Evolutionary conservation across 1,284 basidiomycete species (phyloP).

Genomic region (Uromyces viciae-fabae): DNA sequence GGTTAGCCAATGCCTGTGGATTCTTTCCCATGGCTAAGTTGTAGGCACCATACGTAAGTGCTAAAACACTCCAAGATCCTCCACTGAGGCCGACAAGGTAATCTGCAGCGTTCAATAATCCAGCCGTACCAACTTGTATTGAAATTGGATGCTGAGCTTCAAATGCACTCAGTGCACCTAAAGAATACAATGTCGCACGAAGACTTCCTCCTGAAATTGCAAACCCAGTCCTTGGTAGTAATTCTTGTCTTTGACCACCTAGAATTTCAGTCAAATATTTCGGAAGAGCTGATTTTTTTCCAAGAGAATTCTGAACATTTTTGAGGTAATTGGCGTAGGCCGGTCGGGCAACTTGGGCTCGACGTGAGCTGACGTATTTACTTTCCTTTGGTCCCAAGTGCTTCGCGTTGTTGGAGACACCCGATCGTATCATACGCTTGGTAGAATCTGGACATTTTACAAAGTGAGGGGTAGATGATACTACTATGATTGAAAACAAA

Average conservation of each 20-base stretch:
- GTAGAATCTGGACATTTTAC: neutral
- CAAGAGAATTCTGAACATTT: slow-evolving; percentile 10
- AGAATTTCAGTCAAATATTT: slow-evolving; percentile 12
- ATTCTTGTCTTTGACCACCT: neutral
- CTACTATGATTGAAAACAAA: slow-evolving; percentile 10
- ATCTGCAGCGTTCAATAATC: slow-evolving; percentile 62
- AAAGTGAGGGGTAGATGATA: slow-evolving; percentile 5
- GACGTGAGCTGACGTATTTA: slow-evolving; percentile 5
- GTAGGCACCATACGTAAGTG: slow-evolving; percentile 5
- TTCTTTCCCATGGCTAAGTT: neutral
- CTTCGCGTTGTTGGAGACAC: neutral
- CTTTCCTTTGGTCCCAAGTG: slow-evolving; percentile 13
- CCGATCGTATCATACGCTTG: slow-evolving; percentile 1
- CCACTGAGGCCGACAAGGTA: slow-evolving; percentile 32
- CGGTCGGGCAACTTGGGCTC: slow-evolving; percentile 1
- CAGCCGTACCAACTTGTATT: slow-evolving; percentile 63
- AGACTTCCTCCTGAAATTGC: slow-evolving; percentile 55
- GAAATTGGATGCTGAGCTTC: slow-evolving; percentile 64
- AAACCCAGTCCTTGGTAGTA: slow-evolving; percentile 28
- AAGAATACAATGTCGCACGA: slow-evolving; percentile 64
- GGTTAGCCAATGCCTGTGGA: neutral
- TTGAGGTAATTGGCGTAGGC: slow-evolving; percentile 21
- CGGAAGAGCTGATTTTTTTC: slow-evolving; percentile 1
- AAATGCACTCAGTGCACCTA: slow-evolving; percentile 62
- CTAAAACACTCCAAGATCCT: slow-evolving; percentile 23